Evolutionary conservation across 176 grass and related monocot genomes (phyloP), one percentile per base, ranked within the genome.

Genomic region (Otatea glauca): DNA sequence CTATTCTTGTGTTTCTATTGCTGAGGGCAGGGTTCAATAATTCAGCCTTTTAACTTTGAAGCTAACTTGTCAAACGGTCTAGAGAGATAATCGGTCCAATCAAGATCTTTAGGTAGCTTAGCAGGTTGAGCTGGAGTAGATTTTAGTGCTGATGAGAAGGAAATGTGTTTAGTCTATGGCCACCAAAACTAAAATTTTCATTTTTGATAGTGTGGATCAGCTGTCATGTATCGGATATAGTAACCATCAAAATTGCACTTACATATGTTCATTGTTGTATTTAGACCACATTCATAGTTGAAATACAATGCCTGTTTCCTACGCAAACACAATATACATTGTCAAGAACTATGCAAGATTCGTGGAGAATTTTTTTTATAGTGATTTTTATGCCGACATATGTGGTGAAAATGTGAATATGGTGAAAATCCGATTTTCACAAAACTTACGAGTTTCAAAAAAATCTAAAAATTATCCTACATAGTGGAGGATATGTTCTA

Each of bases 11-110:
- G 21, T 25, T 41, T 29, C 42, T 38, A 39, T n/a, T 78, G 58
- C 9, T 47, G 38, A 20, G 24, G 0, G 18, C 20, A 37, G 12
- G 9, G 63, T 8, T 49, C 39, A 82, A 70, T 25, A 32, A n/a
- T 82, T 82, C 62, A 29, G 10, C 17, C 3, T 7, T 44, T 13
- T 9, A 64, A 64, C 41, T 70, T 85, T 50, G 51, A 48, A 10
- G 54, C 7, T 60, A 67, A 9, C 49, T 69, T 82, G 37, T 48
- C 54, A 50, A 49, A 82, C 11, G 51, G 41, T 87, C 29, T 5
- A 49, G 9, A 82, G 0, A 74, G 13, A 80, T 29, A 11, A 72
- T 43, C 68, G 78, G 70, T 72, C 6, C 44, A 55, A 54, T 15
- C 34, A 24, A 70, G n/a, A 21, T 24, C 7, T 29, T 71, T 27